Base-by-base conservation (phyloP, 139 green algal species). In the Zygnema circumcarinatum region DNA sequence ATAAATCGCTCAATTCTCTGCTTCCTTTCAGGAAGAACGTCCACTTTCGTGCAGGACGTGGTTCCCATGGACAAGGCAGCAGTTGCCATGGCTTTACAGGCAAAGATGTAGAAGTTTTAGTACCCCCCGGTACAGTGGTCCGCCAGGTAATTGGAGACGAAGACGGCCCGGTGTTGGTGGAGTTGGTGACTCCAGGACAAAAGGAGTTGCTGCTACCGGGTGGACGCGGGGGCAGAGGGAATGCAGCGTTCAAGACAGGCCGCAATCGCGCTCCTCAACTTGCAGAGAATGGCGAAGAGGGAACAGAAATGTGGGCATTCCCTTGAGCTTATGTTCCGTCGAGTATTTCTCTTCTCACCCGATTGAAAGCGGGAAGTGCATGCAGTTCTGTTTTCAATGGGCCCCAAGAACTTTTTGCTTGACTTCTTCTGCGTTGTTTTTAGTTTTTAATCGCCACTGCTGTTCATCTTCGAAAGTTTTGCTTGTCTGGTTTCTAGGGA, bases 221-320 rank as follows among this genome's bases (percentile, higher is more conserved):
- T 0, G 97, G 97, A 0, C 87, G 95, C 0, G 97, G 97, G 21
- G 97, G 97, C 25, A 92, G 96, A 2, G 97, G 97, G 54, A 99
- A 99, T 92, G 87, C 94, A 29, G 92, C 93, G 7, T 99, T 99
- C 93, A 99, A 98, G 88, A 96, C 93, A 2, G 79, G 86, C 0
- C 85, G 90, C 69, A 98, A 98, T 92, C 97, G 94, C 3, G 95
- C 94, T 25, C 95, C 95, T 25, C 89, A 93, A 33, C 92, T 97
- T 2, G 93, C 93, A n/a, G 95, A 98, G 84, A 90, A 90, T 72
- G 94, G 94, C 21, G 94, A 95, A 83, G 89, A 85, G 62, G 91
- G 91, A 35, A 38, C 36, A 1, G 85, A 93, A 35, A 62, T 76
- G 74, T 91, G 78, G 41, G 76, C 47, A 56, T 47, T 38, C 2